Conservation (phyloP, 2,329 filamentous ascomycete species). For the Shiraia bambusicola region DNA sequence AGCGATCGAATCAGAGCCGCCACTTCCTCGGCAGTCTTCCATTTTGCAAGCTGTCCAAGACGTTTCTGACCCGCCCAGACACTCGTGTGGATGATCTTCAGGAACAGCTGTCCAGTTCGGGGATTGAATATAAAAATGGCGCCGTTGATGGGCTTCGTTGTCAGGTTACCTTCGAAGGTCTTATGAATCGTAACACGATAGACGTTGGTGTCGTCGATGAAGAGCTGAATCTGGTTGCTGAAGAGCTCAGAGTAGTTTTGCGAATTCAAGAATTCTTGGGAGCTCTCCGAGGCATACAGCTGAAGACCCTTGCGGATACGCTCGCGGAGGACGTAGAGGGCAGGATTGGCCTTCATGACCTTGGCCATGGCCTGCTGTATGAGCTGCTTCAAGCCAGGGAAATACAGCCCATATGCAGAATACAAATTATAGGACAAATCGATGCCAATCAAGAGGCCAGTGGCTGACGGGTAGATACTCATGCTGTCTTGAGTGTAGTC, state of each 20-base stretch:
- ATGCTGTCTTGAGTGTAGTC: slow-evolving; percentile 99
- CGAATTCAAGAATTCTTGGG: slow-evolving; percentile 98
- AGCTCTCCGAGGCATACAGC: slow-evolving; percentile 96
- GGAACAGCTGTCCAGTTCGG: slow-evolving; percentile 93
- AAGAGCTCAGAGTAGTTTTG: slow-evolving; percentile 99
- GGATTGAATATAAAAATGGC: slow-evolving; percentile 99
- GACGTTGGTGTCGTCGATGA: slow-evolving; percentile 98
- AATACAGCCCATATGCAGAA: slow-evolving; percentile 97
- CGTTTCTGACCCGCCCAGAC: slow-evolving; percentile 99
- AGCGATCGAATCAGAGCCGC: slow-evolving; percentile 93
- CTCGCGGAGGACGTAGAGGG: slow-evolving; percentile 91
- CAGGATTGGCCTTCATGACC: slow-evolving; percentile 99
- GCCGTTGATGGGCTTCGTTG: slow-evolving; percentile 98
- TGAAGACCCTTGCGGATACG: slow-evolving; percentile 98
- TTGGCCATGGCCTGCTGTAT: slow-evolving; percentile 99
- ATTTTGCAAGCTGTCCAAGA: slow-evolving; percentile 96
- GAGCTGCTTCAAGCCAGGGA: slow-evolving; percentile 93
- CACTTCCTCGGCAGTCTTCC: slow-evolving; percentile 99
- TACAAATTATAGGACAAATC: slow-evolving; percentile 98
- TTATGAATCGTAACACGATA: slow-evolving; percentile 99
- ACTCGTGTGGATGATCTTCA: slow-evolving; percentile 99
- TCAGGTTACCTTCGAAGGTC: slow-evolving; percentile 98
- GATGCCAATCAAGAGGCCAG: slow-evolving; percentile 95
- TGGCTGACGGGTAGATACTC: slow-evolving; percentile 97
- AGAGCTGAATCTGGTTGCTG: slow-evolving; percentile 97